These are phyloP conservation scores for Pseudogymnoascus destructans DNA, from an alignment of 2,329 filamentous ascomycete genomes.

Conservation along the genomic window DNA sequence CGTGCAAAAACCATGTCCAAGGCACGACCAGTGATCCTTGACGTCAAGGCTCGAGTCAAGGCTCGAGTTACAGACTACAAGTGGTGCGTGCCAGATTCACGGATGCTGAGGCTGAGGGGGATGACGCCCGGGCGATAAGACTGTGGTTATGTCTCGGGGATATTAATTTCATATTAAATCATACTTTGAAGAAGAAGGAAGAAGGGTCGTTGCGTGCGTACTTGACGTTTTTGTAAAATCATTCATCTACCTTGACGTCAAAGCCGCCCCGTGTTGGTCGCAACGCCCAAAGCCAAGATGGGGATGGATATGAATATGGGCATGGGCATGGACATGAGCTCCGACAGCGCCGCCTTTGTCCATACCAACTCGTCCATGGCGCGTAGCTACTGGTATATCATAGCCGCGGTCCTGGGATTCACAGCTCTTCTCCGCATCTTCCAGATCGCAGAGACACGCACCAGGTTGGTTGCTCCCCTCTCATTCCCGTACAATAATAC, in stretches of 20 bases:
- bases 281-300: constrained; percentile 1
- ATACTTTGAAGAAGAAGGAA: background rate
- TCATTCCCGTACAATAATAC: background rate
- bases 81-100: background rate
- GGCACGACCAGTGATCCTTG: too few species aligned
- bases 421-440: constrained; percentile 15
- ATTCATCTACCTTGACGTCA: too few species aligned
- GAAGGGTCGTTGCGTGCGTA: background rate
- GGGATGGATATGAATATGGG: constrained; percentile 17
- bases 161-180: too few species aligned
- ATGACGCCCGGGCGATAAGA: background rate
- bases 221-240: background rate
- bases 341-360: constrained; percentile 29
- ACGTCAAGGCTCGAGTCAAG: background rate
- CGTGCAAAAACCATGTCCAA: background rate
- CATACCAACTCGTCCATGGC: constrained; percentile 38
- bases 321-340: constrained; percentile 19
- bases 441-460: constrained; percentile 17
- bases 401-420: constrained; percentile 32
- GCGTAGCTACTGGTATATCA: constrained; percentile 45
- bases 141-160: background rate
- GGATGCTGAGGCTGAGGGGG: background rate
- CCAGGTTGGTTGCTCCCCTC: constrained; percentile 13
- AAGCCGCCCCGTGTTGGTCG: background rate
- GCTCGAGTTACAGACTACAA: background rate